These are phyloP conservation scores for Candida glucosophila DNA, from an alignment of 1,139 yeast species.

Conservation along the genomic window DNA sequence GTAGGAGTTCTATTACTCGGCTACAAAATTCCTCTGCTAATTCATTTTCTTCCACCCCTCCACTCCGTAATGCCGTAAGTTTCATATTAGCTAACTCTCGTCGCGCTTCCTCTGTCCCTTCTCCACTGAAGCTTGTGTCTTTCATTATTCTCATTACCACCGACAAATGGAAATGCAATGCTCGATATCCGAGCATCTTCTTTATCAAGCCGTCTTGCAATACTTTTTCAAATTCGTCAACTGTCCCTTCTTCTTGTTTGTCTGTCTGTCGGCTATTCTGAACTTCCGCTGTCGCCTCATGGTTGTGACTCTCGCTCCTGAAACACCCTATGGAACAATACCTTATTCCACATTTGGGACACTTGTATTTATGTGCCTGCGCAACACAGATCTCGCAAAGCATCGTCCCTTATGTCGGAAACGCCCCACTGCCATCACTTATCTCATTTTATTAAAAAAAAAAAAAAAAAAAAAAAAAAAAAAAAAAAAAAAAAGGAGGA, in stretches of 20 bases:
- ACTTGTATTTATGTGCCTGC: slow-evolving; percentile 44
- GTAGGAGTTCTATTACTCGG: slow-evolving; percentile 4
- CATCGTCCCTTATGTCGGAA: slow-evolving; percentile 2
- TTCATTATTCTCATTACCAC: slow-evolving; percentile 36
- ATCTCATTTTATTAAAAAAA: background rate
- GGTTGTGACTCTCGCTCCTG: slow-evolving; percentile 25
- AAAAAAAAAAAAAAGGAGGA: background rate
- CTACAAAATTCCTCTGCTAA: slow-evolving; percentile 54
- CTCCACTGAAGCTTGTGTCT: slow-evolving; percentile 38
- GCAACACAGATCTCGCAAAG: slow-evolving; percentile 39
- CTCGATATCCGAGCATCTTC: slow-evolving; percentile 35
- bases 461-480: background rate
- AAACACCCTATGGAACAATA: slow-evolving; percentile 55
- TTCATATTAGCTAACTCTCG: slow-evolving; percentile 51
- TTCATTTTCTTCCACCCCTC: slow-evolving; percentile 58
- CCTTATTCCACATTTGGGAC: slow-evolving; percentile 43
- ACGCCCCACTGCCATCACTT: too few relatives aligned
- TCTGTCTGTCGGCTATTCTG: background rate
- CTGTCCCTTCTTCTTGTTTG: slow-evolving; percentile 11
- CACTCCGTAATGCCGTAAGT: slow-evolving; percentile 47
- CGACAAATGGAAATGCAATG: slow-evolving; percentile 46
- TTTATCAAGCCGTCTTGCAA: slow-evolving; percentile 30
- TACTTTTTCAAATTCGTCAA: too few relatives aligned
- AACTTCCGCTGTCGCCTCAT: slow-evolving; percentile 1
- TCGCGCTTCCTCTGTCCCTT: slow-evolving; percentile 39